Base-by-base conservation (phyloP, 2,329 filamentous ascomycete species). In the Thyridium curvatum region DNA sequence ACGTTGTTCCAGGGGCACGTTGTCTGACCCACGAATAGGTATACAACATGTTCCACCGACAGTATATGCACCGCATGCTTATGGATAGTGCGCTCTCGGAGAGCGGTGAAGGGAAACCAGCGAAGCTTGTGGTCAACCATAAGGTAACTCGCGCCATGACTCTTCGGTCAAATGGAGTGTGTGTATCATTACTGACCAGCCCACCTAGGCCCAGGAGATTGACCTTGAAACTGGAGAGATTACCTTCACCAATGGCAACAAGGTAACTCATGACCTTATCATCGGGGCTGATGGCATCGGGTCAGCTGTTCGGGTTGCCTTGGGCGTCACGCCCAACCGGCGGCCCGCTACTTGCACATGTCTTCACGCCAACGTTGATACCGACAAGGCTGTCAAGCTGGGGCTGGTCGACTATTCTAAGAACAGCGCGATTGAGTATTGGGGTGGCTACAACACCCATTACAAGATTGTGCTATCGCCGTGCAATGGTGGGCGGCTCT, bases 401-500 rank as follows among this genome's bases (percentile, higher is more conserved):
- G 80, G 80, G 2, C 68, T 84, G 0, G 68, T 77, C 26, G 77
- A 84, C 53, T 84, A 82, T 57, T 77, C 77, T 0, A 51, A 68
- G 28, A 56, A 84, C 59, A 64, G 56, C 18, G 80, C 79, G 0
- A 63, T 86, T 0, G 77, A 86, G 55, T 85, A 83, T 63, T 85
- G 81, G 81, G 82, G 82, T 18, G 82, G 82, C 2, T 72, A 78
- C 37, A 74, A 79, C 38, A 63, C 61, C 40, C 77, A 75, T 50
- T 77, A 84, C 57, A 86, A 85, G 66, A 84, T 86, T 41, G 81
- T 85, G 5, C 63, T 85, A 2, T 83, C 79, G 0, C 79, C 81
- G 4, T 85, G 82, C 61, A 81, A 83, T 51, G 73, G 72, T 16
- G 79, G 80, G 38, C 73, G 72, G 43, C 61, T 84, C 3, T 64